These are phyloP conservation scores for Syncephalis fuscata DNA, from an alignment of 371 early-diverging fungal genomes.

Conservation along the genomic window DNA sequence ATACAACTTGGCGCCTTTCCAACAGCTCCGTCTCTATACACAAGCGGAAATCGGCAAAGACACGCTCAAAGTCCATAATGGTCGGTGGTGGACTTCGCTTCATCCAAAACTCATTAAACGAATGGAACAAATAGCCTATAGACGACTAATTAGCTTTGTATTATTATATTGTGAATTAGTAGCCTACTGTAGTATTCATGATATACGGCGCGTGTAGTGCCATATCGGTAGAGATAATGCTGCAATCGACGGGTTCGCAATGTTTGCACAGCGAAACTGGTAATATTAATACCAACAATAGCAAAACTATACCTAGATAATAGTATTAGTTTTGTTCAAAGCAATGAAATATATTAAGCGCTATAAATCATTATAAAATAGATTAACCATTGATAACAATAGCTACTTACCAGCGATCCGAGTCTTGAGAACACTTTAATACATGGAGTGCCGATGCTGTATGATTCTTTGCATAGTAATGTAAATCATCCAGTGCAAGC, in stretches of 20 bases:
- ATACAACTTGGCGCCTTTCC: slow-evolving; percentile 4
- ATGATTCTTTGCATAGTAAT: slow-evolving; percentile 44
- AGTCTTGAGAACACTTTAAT: slow-evolving; percentile 29
- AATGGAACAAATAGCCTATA: slow-evolving; percentile 17
- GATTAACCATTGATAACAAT: too few relatives aligned
- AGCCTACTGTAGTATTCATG: slow-evolving; percentile 56
- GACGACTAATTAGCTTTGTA: too few relatives aligned
- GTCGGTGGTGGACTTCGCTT: slow-evolving; percentile 29
- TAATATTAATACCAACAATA: slow-evolving; percentile 68
- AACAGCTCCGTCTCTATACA: slow-evolving; percentile 21
- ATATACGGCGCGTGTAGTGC: slow-evolving; percentile 25
- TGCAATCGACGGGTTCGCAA: slow-evolving; percentile 49
- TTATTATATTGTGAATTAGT: slow-evolving; percentile 10
- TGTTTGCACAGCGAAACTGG: slow-evolving; percentile 40
- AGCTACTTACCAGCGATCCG: too few relatives aligned
- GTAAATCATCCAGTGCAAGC: slow-evolving; percentile 54
- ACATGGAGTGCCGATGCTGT: slow-evolving; percentile 28
- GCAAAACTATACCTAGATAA: slow-evolving; percentile 69
- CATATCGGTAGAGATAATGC: slow-evolving; percentile 36
- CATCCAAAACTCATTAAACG: slow-evolving; percentile 51
- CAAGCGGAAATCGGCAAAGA: slow-evolving; percentile 37
- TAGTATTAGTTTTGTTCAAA: too few relatives aligned
- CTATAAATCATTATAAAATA: too few relatives aligned
- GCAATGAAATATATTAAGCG: too few relatives aligned
- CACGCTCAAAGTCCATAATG: slow-evolving; percentile 57